These are phyloP conservation scores for Tricholoma bakamatsutake DNA, from an alignment of 768 basidiomycete species.

Conservation along the genomic window DNA sequence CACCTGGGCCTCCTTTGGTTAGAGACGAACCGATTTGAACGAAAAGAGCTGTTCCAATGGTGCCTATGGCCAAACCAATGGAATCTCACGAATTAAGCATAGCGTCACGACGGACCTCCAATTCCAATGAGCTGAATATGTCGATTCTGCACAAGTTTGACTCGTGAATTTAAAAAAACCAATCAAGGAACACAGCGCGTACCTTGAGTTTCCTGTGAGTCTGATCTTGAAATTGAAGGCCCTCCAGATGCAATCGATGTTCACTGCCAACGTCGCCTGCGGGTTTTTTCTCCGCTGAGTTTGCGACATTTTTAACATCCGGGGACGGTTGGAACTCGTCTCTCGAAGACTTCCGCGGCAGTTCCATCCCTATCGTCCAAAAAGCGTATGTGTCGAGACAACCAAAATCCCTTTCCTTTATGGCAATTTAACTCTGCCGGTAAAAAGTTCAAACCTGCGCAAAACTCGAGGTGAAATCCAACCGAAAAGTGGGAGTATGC, in stretches of 20 bases:
- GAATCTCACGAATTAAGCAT: not conserved
- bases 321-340: not conserved
- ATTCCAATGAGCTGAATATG: conserved; percentile 51
- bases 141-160: conserved; percentile 27
- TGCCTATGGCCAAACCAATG: conserved; percentile 33
- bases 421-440: not conserved
- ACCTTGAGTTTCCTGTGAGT: conserved; percentile 37
- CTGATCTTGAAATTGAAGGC: conserved; percentile 20
- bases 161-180: not conserved
- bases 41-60: conserved; percentile 73
- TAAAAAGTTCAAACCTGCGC: not conserved
- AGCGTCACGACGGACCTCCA: conserved; percentile 28
- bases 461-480: not conserved
- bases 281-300: not conserved
- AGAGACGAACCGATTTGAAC: conserved; percentile 64
- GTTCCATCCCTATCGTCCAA: not conserved
- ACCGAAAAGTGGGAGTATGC: not conserved
- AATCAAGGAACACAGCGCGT: not conserved
- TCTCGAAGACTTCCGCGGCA: conserved; percentile 3
- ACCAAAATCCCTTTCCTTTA: not conserved
- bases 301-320: not conserved
- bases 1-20: conserved; percentile 57
- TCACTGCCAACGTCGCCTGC: conserved; percentile 3
- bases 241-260: conserved; percentile 11
- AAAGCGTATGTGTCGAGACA: not conserved